These are phyloP conservation scores for Podospora pseudopauciseta DNA, from an alignment of 495 filamentous ascomycete species.

Conservation along the genomic window DNA sequence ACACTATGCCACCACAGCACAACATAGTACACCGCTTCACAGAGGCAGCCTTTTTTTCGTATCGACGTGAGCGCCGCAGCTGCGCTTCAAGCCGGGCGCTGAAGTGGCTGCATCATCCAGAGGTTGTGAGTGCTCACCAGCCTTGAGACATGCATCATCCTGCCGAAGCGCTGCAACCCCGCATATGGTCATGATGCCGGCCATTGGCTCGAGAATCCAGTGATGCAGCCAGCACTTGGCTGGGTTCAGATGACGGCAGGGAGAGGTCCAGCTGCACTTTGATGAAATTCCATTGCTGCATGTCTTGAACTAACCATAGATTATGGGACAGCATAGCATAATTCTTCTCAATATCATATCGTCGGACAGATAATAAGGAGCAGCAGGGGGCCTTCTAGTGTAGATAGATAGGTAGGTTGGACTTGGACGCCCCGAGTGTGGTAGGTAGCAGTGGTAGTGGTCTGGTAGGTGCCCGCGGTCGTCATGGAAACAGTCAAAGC, in stretches of 20 bases:
- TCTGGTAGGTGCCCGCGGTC: constrained; percentile 4
- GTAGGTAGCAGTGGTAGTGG: constrained; percentile 4
- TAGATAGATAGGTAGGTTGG: too few species aligned
- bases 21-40: not conserved
- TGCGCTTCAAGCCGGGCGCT: constrained; percentile 7
- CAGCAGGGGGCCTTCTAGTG: not conserved
- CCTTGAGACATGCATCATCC: constrained; percentile 29
- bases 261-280: constrained; percentile 17
- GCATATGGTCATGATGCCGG: not conserved
- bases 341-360: not conserved
- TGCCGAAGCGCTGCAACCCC: constrained; percentile 27
- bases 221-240: not conserved
- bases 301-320: not conserved
- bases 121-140: constrained; percentile 18
- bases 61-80: constrained; percentile 4
- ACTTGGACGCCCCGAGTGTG: not conserved
- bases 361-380: not conserved
- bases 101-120: constrained; percentile 14
- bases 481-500: constrained; percentile 14
- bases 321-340: not conserved
- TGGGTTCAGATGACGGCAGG: constrained; percentile 6
- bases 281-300: not conserved
- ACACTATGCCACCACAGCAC: not conserved
- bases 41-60: constrained; percentile 9
- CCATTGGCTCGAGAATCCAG: too few species aligned